Evolutionary conservation across 108 stramenopile species (phyloP), one percentile per base, ranked within the genome.

Genomic region (Cyclotella kingstonii): DNA sequence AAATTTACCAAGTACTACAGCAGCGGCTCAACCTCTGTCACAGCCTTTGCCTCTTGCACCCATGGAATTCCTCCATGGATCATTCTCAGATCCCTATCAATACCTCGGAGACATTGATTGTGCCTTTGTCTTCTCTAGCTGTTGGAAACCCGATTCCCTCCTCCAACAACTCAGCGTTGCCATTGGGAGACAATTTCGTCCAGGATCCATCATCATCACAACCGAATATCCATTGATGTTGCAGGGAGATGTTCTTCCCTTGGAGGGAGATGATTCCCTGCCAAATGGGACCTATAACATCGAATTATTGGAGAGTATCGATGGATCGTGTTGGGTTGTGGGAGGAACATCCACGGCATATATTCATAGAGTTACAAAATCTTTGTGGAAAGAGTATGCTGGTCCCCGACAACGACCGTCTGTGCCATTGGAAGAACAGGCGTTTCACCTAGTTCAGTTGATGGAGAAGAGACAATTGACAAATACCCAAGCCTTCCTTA

Each of bases 331-430:
- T 55, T 79, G 81, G 74, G 56, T 86, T 2, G 70, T 79, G 36
- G 90, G 90, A 31, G 90, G 90, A 53, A 44, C 48, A 54, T 86
- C 84, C 5, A 86, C 86, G 1, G 90, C 83, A 19, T 85, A 83
- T 41, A 81, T 91, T 28, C 84, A 91, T 51, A 76, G 83, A 12
- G 80, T 91, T 17, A 59, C 48, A 19, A 57, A 60, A 38, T 84
- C 84, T 14, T 43, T 78, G 25, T 81, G 74, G 69, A 56, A 65
- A 35, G 76, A 61, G 14, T 70, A 79, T 49, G 64, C 38, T 14
- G 66, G 67, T 14, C 79, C 63, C 30, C 61, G 50, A 18, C 18
- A 39, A 34, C 45, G 40, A 38, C 76, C 81, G 26, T n/a, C 40
- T 33, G 22, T 64, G 10, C 34, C 77, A 12, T 60, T 77, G 65